Conservation (phyloP, 495 filamentous ascomycete species). For the Trichoderma asperelloides region DNA sequence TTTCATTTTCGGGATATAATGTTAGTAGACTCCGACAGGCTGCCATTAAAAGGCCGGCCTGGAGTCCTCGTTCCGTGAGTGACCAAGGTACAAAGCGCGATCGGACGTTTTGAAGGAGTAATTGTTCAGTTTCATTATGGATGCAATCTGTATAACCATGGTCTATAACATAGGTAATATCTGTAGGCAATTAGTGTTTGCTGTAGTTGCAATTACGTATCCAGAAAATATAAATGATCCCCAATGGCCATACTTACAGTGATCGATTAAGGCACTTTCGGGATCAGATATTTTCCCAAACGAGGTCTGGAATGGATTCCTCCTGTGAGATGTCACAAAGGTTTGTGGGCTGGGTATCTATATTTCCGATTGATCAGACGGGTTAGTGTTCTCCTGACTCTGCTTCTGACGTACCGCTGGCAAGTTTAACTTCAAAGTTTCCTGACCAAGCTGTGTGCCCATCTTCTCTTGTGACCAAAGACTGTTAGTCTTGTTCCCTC, state of each 20-base stretch:
- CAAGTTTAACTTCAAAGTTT: background rate
- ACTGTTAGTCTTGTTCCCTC: background rate
- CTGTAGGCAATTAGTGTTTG: background rate
- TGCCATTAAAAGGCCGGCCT: background rate
- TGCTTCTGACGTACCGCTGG: background rate
- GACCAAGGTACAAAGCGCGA: background rate
- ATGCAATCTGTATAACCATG: constrained; percentile 1
- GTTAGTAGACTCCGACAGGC: background rate
- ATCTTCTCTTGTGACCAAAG: background rate
- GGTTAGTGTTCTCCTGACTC: background rate
- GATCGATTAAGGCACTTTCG: background rate
- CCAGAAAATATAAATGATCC: background rate
- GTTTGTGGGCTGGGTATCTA: background rate
- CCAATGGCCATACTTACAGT: background rate
- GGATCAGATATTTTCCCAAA: background rate
- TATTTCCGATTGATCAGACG: background rate
- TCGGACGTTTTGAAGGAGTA: background rate
- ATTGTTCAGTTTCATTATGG: background rate
- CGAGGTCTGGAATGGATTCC: background rate
- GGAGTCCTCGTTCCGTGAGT: background rate
- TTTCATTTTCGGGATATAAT: background rate
- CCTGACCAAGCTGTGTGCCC: background rate
- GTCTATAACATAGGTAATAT: background rate
- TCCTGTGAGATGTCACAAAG: background rate
- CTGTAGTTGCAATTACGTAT: background rate